Percentiles rank a stretch among this genome's conserved stretches.
phyloP scores from a whole-genome alignment of 2,329 filamentous ascomycete species.

The Fusarium armeniacum region DNA sequence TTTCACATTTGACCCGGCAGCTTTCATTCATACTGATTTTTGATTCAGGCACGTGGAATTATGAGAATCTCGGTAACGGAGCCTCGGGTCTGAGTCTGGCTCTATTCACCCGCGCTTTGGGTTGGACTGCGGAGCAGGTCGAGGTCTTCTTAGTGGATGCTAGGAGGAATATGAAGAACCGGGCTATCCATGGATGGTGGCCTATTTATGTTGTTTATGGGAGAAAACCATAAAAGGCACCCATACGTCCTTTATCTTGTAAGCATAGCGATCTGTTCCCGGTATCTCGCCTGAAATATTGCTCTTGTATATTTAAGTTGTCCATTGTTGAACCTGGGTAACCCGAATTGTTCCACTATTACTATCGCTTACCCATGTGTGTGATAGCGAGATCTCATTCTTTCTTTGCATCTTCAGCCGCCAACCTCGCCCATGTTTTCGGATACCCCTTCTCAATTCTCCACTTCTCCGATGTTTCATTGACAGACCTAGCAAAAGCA shows the following conservation, averaged over 20 bases:
- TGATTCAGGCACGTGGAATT: slow-evolving; percentile 56
- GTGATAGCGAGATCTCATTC: background rate
- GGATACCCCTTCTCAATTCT: slow-evolving; percentile 31
- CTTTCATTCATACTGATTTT: rapidly evolving
- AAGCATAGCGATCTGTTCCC: rapidly evolving
- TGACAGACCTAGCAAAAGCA: slow-evolving; percentile 20
- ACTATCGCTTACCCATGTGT: background rate
- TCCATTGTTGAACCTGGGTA: too few relatives aligned
- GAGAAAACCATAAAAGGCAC: slow-evolving; percentile 30
- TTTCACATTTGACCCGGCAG: rapidly evolving
- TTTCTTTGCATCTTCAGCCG: background rate
- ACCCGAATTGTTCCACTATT: too few relatives aligned
- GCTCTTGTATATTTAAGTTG: background rate
- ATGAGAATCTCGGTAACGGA: slow-evolving; percentile 53
- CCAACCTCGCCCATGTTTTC: slow-evolving; percentile 26
- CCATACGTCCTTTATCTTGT: background rate
- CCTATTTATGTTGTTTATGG: slow-evolving; percentile 54
- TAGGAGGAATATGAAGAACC: slow-evolving; percentile 54
- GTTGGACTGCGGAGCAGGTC: slow-evolving; percentile 54
- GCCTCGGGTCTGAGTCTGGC: slow-evolving; percentile 56
- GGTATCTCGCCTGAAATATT: background rate
- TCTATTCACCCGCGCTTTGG: slow-evolving; percentile 56
- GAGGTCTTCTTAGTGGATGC: slow-evolving; percentile 54
- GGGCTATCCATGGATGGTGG: slow-evolving; percentile 56
- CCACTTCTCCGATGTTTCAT: slow-evolving; percentile 41